Conservation (phyloP, 495 filamentous ascomycete species). For the Astrothelium subdiscretum region DNA sequence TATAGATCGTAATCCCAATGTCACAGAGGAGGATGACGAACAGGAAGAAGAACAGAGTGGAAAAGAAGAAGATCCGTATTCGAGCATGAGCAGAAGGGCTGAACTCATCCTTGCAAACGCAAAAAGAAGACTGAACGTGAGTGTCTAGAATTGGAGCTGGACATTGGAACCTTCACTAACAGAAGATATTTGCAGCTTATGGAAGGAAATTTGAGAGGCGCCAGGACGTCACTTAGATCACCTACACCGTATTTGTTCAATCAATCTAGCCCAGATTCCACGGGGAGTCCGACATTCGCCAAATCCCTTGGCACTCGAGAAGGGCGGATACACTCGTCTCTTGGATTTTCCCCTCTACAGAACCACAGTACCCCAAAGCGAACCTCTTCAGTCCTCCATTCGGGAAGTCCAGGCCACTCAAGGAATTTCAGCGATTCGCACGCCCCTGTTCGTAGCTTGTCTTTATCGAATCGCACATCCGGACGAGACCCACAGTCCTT, state of each 20-base stretch:
- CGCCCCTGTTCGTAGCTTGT: not conserved
- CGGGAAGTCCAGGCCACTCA: not conserved
- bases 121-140: constrained; percentile 74
- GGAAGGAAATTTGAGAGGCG: constrained; percentile 77
- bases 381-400: not conserved
- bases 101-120: constrained; percentile 85
- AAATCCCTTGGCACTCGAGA: not conserved
- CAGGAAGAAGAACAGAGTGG: constrained; percentile 22
- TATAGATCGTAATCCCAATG: not conserved
- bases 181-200: constrained; percentile 51
- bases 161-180: constrained; percentile 11
- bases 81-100: constrained; percentile 68
- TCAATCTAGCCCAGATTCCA: not conserved
- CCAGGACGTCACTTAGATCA: constrained; percentile 51
- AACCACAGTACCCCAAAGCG: not conserved
- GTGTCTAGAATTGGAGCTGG: constrained; percentile 17
- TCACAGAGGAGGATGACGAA: constrained; percentile 14
- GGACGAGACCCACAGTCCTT: not conserved
- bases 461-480: not conserved
- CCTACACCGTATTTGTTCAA: not conserved
- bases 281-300: not conserved
- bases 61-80: constrained; percentile 40
- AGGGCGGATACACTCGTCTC: not conserved
- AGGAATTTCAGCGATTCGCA: constrained; percentile 3
- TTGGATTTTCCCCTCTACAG: constrained; percentile 1